These are phyloP conservation scores for Sungouiozyma intestinalis DNA, from an alignment of 805 yeast genomes.

Conservation along the genomic window DNA sequence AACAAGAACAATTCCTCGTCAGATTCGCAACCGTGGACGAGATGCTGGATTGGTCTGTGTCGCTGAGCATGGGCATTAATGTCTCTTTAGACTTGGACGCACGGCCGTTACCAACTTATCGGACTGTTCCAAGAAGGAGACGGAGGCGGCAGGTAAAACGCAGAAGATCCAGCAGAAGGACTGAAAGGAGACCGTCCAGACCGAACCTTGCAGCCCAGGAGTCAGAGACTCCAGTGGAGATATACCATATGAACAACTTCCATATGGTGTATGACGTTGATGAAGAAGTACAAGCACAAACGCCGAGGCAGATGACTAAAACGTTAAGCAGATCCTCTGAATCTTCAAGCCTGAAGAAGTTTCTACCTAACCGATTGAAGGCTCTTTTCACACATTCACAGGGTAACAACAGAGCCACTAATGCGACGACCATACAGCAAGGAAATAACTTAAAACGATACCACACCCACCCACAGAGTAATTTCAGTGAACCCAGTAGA, in stretches of 20 bases:
- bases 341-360: background rate
- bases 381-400: background rate
- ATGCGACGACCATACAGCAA: background rate
- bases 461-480: background rate
- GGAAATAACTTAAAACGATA: background rate
- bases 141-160: constrained; percentile 36
- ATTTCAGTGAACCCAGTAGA: background rate
- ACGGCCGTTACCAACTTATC: constrained; percentile 62
- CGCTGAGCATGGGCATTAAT: constrained; percentile 63
- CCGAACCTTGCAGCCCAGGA: background rate
- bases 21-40: constrained; percentile 52
- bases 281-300: background rate
- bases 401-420: background rate
- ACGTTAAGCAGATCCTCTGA: background rate
- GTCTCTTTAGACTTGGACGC: constrained; percentile 64
- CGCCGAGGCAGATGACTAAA: background rate
- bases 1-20: constrained; percentile 69
- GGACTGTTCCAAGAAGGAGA: constrained; percentile 74
- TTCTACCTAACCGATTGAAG: background rate
- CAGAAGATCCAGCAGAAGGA: constrained; percentile 4
- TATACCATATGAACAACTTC: background rate
- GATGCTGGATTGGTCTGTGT: constrained; percentile 69
- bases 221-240: background rate
- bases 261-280: background rate
- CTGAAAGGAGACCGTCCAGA: background rate